Evolutionary conservation across 345 rosid species (phyloP).

Genomic region (Lepidium africanum): DNA sequence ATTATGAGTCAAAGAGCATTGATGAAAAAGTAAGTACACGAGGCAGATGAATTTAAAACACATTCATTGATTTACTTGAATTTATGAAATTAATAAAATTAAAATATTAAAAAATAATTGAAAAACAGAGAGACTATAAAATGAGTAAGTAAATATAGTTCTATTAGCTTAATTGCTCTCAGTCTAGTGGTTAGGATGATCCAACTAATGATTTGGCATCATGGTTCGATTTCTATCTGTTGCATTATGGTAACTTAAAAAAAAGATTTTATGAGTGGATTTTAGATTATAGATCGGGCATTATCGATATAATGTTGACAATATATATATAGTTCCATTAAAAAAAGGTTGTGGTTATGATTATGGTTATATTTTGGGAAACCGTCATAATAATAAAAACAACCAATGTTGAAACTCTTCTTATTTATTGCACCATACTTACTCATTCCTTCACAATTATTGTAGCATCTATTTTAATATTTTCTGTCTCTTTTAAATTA

Average conservation of each 20-base stretch:
- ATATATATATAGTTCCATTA: background rate
- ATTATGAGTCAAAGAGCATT: constrained; percentile 28
- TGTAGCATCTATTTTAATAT: no score
- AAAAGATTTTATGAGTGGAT: no score
- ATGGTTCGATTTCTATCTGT: no score
- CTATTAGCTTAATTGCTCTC: no score
- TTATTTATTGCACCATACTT: no score
- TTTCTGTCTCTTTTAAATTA: no score
- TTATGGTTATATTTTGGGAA: constrained; percentile 24
- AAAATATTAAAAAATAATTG: background rate
- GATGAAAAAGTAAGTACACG: constrained; percentile 26
- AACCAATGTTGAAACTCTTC: background rate
- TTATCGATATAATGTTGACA: no score
- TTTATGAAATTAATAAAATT: background rate
- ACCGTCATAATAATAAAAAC: constrained; percentile 20
- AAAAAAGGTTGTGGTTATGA: constrained; percentile 13
- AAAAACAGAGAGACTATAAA: background rate
- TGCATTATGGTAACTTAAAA: no score
- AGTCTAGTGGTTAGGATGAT: no score
- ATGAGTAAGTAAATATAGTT: background rate
- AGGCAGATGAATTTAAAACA: constrained; percentile 20
- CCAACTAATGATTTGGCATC: no score
- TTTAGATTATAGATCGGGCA: no score
- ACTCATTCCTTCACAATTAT: no score
- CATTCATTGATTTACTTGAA: background rate